phyloP scores from a whole-genome alignment of 805 yeast genomes.

The Priceomyces haplophilus region DNA sequence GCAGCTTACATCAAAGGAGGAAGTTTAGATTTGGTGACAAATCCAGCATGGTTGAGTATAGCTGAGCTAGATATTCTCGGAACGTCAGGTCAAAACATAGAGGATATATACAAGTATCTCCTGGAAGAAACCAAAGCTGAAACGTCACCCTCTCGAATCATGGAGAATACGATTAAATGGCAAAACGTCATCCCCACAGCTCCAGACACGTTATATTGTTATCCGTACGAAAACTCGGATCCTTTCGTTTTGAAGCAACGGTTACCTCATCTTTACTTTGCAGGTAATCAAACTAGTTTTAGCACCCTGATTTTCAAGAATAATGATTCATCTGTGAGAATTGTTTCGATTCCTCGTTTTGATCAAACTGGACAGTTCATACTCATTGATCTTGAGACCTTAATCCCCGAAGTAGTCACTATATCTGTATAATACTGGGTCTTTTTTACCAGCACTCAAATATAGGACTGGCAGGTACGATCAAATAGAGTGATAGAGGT shows the following conservation, averaged over 20 bases:
- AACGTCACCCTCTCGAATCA: constrained; percentile 34
- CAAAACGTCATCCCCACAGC: constrained; percentile 91
- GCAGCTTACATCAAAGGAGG: constrained; percentile 40
- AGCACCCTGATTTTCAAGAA: constrained; percentile 40
- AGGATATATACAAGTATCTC: constrained; percentile 71
- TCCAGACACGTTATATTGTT: constrained; percentile 91
- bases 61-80: constrained; percentile 61
- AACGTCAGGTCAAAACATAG: constrained; percentile 80
- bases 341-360: constrained; percentile 73
- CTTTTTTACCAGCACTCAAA: no score
- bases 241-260: constrained; percentile 72
- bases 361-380: constrained; percentile 53
- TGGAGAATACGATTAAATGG: constrained; percentile 75
- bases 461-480: no score
- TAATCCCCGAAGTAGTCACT: constrained; percentile 49
- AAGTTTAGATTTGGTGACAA: constrained; percentile 36
- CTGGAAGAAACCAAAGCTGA: constrained; percentile 36
- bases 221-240: constrained; percentile 73
- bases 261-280: constrained; percentile 82
- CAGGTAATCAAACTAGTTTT: constrained; percentile 75
- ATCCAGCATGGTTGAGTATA: constrained; percentile 71
- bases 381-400: constrained; percentile 17
- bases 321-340: constrained; percentile 32
- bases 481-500: no score
- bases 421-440: neutral